Percentiles rank a stretch among this genome's conserved stretches.
phyloP scores from a whole-genome alignment of 371 early-diverging fungal species.

The Actinomortierella ambigua region DNA sequence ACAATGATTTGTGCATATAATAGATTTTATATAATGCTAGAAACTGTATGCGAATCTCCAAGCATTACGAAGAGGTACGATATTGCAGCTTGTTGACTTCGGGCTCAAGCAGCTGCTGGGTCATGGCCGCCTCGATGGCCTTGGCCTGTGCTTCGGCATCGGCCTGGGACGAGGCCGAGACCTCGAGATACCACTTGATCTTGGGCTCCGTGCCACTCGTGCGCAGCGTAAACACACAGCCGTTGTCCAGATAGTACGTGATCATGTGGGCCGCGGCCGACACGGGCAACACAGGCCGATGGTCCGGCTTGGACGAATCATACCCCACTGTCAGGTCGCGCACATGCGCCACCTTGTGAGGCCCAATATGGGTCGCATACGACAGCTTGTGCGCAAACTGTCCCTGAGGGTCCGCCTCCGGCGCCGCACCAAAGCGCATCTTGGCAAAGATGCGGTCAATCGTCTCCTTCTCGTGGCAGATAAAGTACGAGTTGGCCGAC shows the following conservation, averaged over 20 bases:
- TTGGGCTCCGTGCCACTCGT: slow-evolving; percentile 96
- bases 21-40: too few relatives aligned
- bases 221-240: slow-evolving; percentile 75
- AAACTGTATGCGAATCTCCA: too few relatives aligned
- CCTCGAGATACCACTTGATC: slow-evolving; percentile 94
- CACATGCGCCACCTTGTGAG: slow-evolving; percentile 69
- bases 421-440: slow-evolving; percentile 77
- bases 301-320: slow-evolving; percentile 71
- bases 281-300: slow-evolving; percentile 76
- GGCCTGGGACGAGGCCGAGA: slow-evolving; percentile 50
- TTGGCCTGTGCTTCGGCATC: slow-evolving; percentile 57
- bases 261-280: slow-evolving; percentile 90
- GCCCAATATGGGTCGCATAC: slow-evolving; percentile 79
- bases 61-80: slow-evolving; percentile 13
- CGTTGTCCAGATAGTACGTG: slow-evolving; percentile 81
- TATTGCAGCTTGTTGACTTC: slow-evolving; percentile 55
- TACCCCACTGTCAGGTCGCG: slow-evolving; percentile 92
- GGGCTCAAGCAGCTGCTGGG: slow-evolving; percentile 58
- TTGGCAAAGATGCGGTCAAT: slow-evolving; percentile 77
- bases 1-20: too few relatives aligned
- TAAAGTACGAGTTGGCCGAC: slow-evolving; percentile 87
- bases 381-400: slow-evolving; percentile 50
- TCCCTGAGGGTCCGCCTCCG: slow-evolving; percentile 34
- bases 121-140: slow-evolving; percentile 61
- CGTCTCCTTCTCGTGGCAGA: slow-evolving; percentile 77